Conservation (phyloP, 306 rosid genomes). For the Cucurbita maxima region DNA sequence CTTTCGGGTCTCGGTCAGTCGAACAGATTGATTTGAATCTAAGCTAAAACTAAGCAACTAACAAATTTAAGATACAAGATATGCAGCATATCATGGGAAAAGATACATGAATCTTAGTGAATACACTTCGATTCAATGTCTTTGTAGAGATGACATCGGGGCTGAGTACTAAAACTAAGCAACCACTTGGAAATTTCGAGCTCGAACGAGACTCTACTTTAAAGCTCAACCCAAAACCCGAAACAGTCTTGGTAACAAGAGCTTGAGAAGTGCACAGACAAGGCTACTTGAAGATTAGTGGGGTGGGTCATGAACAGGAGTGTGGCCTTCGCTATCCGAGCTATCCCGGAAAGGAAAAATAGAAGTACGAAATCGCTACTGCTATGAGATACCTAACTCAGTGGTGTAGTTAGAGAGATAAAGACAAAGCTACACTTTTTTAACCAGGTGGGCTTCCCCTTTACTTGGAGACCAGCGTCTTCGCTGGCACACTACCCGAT, state of each 20-base stretch:
- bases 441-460: not conserved
- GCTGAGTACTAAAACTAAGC: not conserved
- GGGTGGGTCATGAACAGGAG: not conserved
- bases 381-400: not conserved
- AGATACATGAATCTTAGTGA: not conserved
- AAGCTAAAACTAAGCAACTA: not conserved
- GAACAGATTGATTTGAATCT: not conserved
- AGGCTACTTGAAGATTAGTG: not conserved
- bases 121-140: not conserved
- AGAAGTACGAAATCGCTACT: not conserved
- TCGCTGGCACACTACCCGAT: too few species aligned
- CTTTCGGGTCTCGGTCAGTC: not conserved
- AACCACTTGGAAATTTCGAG: not conserved
- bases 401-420: not conserved
- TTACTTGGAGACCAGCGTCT: too few species aligned
- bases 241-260: not conserved
- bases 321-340: not conserved
- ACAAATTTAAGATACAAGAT: not conserved
- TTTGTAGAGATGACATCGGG: not conserved
- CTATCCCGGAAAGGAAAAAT: not conserved
- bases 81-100: not conserved
- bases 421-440: not conserved
- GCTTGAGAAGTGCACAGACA: not conserved
- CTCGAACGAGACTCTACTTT: not conserved
- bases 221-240: not conserved